Base-by-base conservation (phyloP, 306 rosid genomes). In the Dalbergia cultrata region DNA sequence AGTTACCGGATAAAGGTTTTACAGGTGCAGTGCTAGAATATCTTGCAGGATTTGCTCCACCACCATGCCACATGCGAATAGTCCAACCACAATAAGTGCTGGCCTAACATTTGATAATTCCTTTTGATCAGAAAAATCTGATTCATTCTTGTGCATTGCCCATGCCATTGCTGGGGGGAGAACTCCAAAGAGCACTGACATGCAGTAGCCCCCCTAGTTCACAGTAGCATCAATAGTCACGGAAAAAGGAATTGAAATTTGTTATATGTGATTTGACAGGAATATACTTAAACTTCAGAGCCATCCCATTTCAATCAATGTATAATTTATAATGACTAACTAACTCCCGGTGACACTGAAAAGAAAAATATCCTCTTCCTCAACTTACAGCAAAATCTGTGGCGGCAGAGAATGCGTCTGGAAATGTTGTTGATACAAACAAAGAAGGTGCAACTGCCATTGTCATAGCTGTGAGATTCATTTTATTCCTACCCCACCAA, bases 151-250 rank as follows among this genome's bases (percentile, higher is more conserved):
- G 52, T 82, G 77, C 93, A 88, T 85, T 81, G 76, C 84, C 92
- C 91, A 90, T 11, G 94, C 92, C 95, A 90, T 90, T 76, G 90
- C 95, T 5, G 95, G 97, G 13, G 95, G 97, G 37, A 90, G 92
- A 88, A 92, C 87, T 79, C 97, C 97, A 82, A 61, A 92, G 37
- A 90, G 84, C 76, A 89, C 86, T 73, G 94, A 85, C 97, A 92
- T 88, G 69, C 95, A 89, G 80, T 93, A 90, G 11, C 92, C 96
- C 65, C 97, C 97, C 96, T 93, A 72, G 43, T 80, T 43, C 80
- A 82, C 35, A 74, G 33, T 52, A 79, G 67, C 37, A 76, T 52
- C 33, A 75, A 71, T 18, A 17, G 67, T 16, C 41, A 22, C 4
- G 18, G 41, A 14, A 70, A 18, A 18, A 9, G 22, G 7, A 7